Evolutionary conservation across 2,329 filamentous ascomycete species (phyloP).

Genomic region (Monosporascus cannonballus): DNA sequence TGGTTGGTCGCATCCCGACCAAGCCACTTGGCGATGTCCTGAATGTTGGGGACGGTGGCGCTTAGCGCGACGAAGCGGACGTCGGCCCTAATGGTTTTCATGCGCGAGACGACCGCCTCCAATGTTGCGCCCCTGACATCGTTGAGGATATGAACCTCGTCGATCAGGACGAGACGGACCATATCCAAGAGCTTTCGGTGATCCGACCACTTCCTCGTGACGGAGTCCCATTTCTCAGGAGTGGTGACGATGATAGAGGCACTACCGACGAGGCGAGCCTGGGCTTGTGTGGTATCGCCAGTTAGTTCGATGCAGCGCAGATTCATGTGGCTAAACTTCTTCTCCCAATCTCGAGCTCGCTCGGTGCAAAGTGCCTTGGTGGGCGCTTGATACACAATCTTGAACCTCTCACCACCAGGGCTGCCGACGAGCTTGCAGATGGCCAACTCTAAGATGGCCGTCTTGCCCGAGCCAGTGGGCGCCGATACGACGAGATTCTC

Average conservation of each 20-base stretch:
- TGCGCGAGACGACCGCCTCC: constrained; percentile 78
- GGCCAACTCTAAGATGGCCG: constrained; percentile 72
- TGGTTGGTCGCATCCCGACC: constrained; percentile 57
- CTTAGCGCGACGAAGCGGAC: constrained; percentile 77
- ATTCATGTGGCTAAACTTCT: constrained; percentile 63
- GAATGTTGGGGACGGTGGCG: constrained; percentile 76
- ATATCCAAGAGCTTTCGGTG: constrained; percentile 68
- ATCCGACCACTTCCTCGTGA: constrained; percentile 82
- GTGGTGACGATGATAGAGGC: constrained; percentile 83
- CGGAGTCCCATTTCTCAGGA: constrained; percentile 87
- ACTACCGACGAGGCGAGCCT: constrained; percentile 62
- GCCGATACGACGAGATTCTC: constrained; percentile 77
- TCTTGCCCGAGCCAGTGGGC: constrained; percentile 83
- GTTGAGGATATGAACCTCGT: constrained; percentile 83
- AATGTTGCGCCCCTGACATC: constrained; percentile 73
- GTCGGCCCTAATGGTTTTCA: constrained; percentile 72
- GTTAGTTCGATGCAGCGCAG: constrained; percentile 72
- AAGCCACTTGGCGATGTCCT: constrained; percentile 75
- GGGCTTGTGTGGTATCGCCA: constrained; percentile 65
- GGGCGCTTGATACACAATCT: constrained; percentile 79
- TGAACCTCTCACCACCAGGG: constrained; percentile 56
- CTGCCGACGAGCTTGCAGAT: constrained; percentile 64
- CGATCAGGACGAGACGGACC: constrained; percentile 75
- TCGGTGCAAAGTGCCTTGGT: constrained; percentile 80
- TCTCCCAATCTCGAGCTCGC: constrained; percentile 68